phyloP scores from a whole-genome alignment of 2,329 filamentous ascomycete species.

The Trichoderma sp. region DNA sequence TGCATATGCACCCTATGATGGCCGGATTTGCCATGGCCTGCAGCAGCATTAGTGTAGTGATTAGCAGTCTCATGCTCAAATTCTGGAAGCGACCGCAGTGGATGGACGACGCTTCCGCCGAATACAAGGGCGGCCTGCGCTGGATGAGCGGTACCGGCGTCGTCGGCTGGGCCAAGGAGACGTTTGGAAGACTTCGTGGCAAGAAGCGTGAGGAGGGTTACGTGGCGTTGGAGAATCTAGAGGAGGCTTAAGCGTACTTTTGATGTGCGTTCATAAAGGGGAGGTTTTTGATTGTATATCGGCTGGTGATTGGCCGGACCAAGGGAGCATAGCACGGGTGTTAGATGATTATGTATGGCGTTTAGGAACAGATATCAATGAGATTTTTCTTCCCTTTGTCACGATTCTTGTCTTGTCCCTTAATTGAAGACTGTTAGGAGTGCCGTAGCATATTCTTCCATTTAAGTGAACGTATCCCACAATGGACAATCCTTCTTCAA shows the following conservation, averaged over 20 bases:
- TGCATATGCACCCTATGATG: slow-evolving; percentile 88
- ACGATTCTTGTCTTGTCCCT: background rate
- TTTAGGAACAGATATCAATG: slow-evolving; percentile 1
- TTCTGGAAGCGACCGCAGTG: slow-evolving; percentile 82
- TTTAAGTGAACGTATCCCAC: background rate
- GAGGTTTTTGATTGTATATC: background rate
- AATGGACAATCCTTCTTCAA: background rate
- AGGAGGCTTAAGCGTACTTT: slow-evolving; percentile 42
- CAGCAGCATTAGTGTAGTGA: slow-evolving; percentile 86
- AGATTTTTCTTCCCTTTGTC: background rate
- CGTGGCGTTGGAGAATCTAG: slow-evolving; percentile 58
- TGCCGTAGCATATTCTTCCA: background rate
- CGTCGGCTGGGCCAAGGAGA: slow-evolving; percentile 45
- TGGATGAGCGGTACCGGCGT: slow-evolving; percentile 47
- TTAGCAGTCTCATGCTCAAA: slow-evolving; percentile 79
- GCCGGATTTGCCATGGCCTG: slow-evolving; percentile 93
- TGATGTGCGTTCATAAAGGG: background rate
- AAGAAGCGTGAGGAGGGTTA: slow-evolving; percentile 57
- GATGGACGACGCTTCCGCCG: slow-evolving; percentile 74
- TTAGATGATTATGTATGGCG: slow-evolving; percentile 3
- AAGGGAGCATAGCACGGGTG: slow-evolving; percentile 19
- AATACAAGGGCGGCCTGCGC: slow-evolving; percentile 54
- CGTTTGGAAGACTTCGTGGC: slow-evolving; percentile 39
- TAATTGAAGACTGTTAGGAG: background rate
- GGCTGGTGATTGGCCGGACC: background rate